Evolutionary conservation across 2,329 filamentous ascomycete species (phyloP).

Genomic region (Albophoma yamanashiensis): DNA sequence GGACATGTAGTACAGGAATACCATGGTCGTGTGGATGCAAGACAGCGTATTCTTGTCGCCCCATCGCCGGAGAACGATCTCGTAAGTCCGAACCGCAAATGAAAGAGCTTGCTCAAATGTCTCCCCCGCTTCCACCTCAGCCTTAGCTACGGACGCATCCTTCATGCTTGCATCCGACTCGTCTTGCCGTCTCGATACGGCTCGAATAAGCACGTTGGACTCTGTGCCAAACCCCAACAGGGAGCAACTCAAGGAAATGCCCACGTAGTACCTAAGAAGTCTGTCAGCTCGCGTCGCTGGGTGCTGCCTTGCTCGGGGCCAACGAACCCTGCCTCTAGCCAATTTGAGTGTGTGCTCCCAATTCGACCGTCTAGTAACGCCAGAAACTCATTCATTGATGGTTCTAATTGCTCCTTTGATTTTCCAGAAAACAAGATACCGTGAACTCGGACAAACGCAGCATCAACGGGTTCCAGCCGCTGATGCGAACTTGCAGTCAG

Average conservation of each 20-base stretch:
- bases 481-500: slow-evolving; percentile 24
- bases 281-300: not conserved
- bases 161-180: slow-evolving; percentile 16
- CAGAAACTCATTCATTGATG: slow-evolving; percentile 38
- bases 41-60: slow-evolving; percentile 50
- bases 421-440: slow-evolving; percentile 51
- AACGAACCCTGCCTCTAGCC: slow-evolving; percentile 36
- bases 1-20: slow-evolving; percentile 42
- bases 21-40: slow-evolving; percentile 51
- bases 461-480: slow-evolving; percentile 34
- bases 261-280: slow-evolving; percentile 16
- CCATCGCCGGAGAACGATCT: slow-evolving; percentile 36
- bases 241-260: slow-evolving; percentile 19
- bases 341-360: slow-evolving; percentile 31
- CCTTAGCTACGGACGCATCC: slow-evolving; percentile 12
- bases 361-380: slow-evolving; percentile 47
- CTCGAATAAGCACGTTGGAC: slow-evolving; percentile 33
- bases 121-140: slow-evolving; percentile 9
- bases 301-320: not conserved
- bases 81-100: slow-evolving; percentile 33
- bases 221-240: slow-evolving; percentile 24
- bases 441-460: slow-evolving; percentile 52
- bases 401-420: slow-evolving; percentile 32
- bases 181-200: slow-evolving; percentile 17
- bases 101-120: slow-evolving; percentile 23